Evolutionary conservation across 202 grass and related monocot genomes (phyloP), one percentile per base, ranked within the genome.

Genomic region (Carex arenaria): DNA sequence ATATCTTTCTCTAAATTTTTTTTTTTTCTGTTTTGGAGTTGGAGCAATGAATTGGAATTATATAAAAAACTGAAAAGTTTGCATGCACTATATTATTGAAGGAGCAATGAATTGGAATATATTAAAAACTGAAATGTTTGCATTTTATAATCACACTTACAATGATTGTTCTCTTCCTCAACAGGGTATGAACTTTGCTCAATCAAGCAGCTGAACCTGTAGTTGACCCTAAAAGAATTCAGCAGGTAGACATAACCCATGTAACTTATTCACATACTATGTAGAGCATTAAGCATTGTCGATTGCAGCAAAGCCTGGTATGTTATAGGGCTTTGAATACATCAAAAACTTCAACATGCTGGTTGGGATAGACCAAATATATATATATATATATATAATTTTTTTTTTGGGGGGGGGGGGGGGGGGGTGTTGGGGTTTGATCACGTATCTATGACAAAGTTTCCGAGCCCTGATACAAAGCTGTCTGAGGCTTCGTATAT

Each of bases 121-220:
- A n/a, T n/a, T n/a, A n/a, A n/a, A n/a, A n/a, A n/a, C n/a, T n/a
- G n/a, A n/a, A n/a, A n/a, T n/a, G n/a, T n/a, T n/a, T 70, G 38
- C 20, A 80, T 67, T 23, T 55, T 45, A 45, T 9, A 84, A 61
- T 32, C 31, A 57, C n/a, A 78, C 64, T 74, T 90, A 40, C 55
- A 79, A 40, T 88, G 74, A 59, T 81, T 61, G 8, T 31, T 62
- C 65, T 85, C n/a, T 59, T 74, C 68, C 1, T 80, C 49, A 55
- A 42, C 85, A 96, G 90, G 96, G 96, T 31, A 62, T 93, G 67
- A 96, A 89, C 69, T 96, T 92, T 87, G 70, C 85, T 61, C 90
- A 92, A 80, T 82, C 93, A 95, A 80, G 53, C 89, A 47, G 34
- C 82, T 78, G 90, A 88, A 73, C 63, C 84, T 87, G 80, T 61